Percentiles rank a stretch among this genome's conserved stretches.
phyloP scores from a whole-genome alignment of 2,329 filamentous ascomycete species.

The Aspergillus ruber region DNA sequence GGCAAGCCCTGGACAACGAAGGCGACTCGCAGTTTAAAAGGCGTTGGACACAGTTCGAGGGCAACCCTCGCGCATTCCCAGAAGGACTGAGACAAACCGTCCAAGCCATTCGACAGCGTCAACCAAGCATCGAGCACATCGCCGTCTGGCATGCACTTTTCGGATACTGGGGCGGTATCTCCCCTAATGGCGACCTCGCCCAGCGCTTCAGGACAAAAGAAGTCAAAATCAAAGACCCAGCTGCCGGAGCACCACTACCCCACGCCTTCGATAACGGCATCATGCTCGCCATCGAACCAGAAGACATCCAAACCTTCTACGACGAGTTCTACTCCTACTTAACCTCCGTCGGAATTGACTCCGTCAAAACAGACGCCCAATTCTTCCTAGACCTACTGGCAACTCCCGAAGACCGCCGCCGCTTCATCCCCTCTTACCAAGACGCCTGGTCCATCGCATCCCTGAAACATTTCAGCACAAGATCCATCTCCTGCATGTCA shows the following conservation, averaged over 20 bases:
- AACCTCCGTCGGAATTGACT: constrained; percentile 65
- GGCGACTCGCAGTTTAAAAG: constrained; percentile 47
- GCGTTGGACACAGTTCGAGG: constrained; percentile 77
- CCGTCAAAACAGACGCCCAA: constrained; percentile 89
- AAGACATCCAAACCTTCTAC: constrained; percentile 72
- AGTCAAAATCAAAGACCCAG: constrained; percentile 49
- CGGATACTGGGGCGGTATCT: constrained; percentile 88
- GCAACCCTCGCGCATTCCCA: constrained; percentile 72
- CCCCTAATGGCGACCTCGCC: constrained; percentile 66
- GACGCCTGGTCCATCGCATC: constrained; percentile 78
- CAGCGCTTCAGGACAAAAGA: constrained; percentile 67
- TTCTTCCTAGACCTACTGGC: constrained; percentile 76
- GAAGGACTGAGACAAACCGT: constrained; percentile 68
- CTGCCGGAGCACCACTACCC: constrained; percentile 42
- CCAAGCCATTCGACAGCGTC: constrained; percentile 58
- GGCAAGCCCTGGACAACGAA: constrained; percentile 67
- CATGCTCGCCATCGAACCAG: constrained; percentile 66
- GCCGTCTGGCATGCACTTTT: constrained; percentile 89
- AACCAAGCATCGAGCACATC: constrained; percentile 71
- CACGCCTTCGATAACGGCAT: constrained; percentile 35
- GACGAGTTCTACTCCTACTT: constrained; percentile 88
- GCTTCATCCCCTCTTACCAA: constrained; percentile 68
- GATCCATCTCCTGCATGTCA: constrained; percentile 90
- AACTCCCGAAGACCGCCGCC: constrained; percentile 61
- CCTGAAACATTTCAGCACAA: constrained; percentile 69